Percentiles rank a stretch among this genome's conserved stretches.
Conservation (phyloP, 1,284 basidiomycete genomes). For the Cystobasidium sp. region DNA sequence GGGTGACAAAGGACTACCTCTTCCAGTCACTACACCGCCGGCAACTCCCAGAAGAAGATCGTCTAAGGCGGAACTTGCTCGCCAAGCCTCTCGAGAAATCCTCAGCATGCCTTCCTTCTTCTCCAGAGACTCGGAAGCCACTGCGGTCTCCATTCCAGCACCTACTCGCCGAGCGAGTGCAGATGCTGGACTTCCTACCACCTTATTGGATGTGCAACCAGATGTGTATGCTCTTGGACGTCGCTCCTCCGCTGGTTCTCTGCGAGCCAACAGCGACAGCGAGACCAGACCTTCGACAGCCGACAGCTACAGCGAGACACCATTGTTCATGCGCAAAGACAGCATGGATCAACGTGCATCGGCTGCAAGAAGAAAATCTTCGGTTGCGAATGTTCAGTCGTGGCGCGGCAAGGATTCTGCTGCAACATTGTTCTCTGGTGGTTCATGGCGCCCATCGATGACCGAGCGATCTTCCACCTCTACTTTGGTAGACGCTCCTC, state of each 20-base stretch:
- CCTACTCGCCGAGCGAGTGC: conserved; percentile 1
- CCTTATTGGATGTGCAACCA: neutral
- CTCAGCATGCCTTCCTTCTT: conserved; percentile 8
- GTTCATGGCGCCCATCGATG: conserved; percentile 19
- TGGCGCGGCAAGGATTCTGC: conserved; percentile 10
- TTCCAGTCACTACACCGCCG: conserved; percentile 15
- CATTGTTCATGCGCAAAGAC: conserved; percentile 4
- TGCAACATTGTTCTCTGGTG: conserved; percentile 23
- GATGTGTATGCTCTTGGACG: neutral
- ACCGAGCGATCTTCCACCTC: conserved; percentile 10
- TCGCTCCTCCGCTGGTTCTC: neutral
- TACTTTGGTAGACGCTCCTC: neutral
- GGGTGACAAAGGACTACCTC: neutral
- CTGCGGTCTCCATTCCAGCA: neutral
- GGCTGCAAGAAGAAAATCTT: neutral
- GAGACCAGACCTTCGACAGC: conserved; percentile 8
- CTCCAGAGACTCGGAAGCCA: neutral
- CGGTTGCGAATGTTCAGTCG: neutral
- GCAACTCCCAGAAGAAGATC: conserved; percentile 7
- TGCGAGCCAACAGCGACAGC: neutral
- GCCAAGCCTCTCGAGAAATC: conserved; percentile 7
- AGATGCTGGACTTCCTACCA: conserved; percentile 3
- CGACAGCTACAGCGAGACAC: neutral
- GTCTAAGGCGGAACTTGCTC: conserved; percentile 7
- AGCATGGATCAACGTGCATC: neutral